A percentile compares a stretch with the other conserved stretches of the same genome.
These are phyloP conservation scores for Nemania bipapillata DNA, from an alignment of 2,329 filamentous ascomycete genomes.

Conservation along the genomic window DNA sequence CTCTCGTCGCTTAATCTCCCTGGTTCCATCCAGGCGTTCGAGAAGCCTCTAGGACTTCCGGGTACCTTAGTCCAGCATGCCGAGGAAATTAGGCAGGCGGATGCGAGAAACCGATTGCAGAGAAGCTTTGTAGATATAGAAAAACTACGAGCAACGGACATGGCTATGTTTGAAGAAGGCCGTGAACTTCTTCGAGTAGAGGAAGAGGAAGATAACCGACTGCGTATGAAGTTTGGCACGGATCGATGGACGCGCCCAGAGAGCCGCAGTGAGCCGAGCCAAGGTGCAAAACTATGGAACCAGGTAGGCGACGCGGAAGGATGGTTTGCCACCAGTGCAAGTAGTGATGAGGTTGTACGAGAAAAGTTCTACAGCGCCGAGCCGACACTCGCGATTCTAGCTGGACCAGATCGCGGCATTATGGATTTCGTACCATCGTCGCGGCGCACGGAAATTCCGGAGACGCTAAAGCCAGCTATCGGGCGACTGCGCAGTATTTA, in stretches of 20 bases:
- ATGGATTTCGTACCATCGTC: conserved; percentile 92
- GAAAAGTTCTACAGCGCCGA: conserved; percentile 83
- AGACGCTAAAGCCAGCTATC: conserved; percentile 81
- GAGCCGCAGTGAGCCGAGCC: conserved; percentile 72
- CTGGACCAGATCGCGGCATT: conserved; percentile 80
- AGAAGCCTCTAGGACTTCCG: conserved; percentile 91
- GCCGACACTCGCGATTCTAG: conserved; percentile 77
- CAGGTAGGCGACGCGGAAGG: conserved; percentile 83
- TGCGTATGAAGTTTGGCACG: conserved; percentile 83
- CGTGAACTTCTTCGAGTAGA: conserved; percentile 81
- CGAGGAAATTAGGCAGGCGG: conserved; percentile 91
- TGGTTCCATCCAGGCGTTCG: conserved; percentile 90
- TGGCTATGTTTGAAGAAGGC: conserved; percentile 83
- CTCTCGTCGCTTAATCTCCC: conserved; percentile 87
- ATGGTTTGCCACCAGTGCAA: conserved; percentile 76
- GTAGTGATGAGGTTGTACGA: conserved; percentile 71
- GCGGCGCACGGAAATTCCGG: conserved; percentile 79
- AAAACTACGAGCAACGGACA: conserved; percentile 84
- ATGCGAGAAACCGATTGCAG: conserved; percentile 80
- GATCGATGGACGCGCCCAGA: conserved; percentile 81
- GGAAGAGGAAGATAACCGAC: conserved; percentile 81
- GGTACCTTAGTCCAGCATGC: conserved; percentile 87
- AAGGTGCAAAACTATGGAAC: conserved; percentile 74
- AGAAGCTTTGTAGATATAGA: conserved; percentile 88
- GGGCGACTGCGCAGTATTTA: conserved; percentile 80